phyloP scores from a whole-genome alignment of 805 yeast species.

The Candida hungchunana region DNA sequence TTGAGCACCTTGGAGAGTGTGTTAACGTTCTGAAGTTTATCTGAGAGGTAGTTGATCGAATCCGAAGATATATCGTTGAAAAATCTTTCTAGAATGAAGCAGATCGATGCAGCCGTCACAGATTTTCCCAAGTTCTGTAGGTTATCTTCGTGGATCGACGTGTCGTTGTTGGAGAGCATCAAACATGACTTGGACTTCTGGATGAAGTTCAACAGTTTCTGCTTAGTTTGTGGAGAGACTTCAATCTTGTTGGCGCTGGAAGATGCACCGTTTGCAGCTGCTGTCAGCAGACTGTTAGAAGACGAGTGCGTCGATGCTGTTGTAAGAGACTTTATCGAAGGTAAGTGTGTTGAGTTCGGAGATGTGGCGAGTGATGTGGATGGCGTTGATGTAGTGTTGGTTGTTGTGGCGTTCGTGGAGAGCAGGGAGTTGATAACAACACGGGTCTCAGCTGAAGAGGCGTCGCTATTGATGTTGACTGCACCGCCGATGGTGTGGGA shows the following conservation, averaged over 20 bases:
- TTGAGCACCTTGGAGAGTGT: constrained; percentile 32
- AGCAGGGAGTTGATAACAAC: constrained; percentile 9
- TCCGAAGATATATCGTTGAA: constrained; percentile 49
- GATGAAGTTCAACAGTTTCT: constrained; percentile 42
- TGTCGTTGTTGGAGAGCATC: constrained; percentile 34
- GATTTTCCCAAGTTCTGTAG: constrained; percentile 55
- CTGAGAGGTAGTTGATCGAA: constrained; percentile 48
- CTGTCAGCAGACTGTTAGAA: background rate
- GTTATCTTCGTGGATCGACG: constrained; percentile 35
- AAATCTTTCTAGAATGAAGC: constrained; percentile 61
- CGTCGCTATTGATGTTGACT: constrained; percentile 3
- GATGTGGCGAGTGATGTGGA: constrained; percentile 15
- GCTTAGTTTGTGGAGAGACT: constrained; percentile 25
- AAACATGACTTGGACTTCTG: constrained; percentile 63
- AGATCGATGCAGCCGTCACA: constrained; percentile 49
- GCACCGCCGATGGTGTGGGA: constrained; percentile 7
- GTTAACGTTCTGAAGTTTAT: constrained; percentile 39
- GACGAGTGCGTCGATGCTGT: no score
- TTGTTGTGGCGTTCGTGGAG: constrained; percentile 11
- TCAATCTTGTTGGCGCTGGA: constrained; percentile 9
- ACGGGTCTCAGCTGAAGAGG: constrained; percentile 1
- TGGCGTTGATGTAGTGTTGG: constrained; percentile 11
- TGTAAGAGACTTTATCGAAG: constrained; percentile 12
- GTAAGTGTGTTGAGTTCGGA: constrained; percentile 14
- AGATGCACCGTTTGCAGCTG: background rate